These are phyloP conservation scores for Penicillium turbatum DNA, from an alignment of 495 filamentous ascomycete species.

Conservation along the genomic window DNA sequence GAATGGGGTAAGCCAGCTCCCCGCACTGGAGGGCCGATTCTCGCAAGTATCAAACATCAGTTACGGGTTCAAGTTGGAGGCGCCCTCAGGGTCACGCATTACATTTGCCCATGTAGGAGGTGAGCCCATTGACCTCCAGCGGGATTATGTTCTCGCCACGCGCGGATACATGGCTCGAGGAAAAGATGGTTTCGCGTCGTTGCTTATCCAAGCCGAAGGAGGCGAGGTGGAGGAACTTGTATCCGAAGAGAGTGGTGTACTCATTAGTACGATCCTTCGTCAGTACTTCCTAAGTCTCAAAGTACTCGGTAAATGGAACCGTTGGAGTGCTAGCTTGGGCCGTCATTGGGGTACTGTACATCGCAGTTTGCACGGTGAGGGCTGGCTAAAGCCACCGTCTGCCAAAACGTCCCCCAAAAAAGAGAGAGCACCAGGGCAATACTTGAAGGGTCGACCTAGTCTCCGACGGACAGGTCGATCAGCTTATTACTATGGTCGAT, in stretches of 20 bases:
- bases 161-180: constrained; percentile 82
- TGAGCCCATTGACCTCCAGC: constrained; percentile 53
- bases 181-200: constrained; percentile 76
- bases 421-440: constrained; percentile 27
- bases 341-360: constrained; percentile 62
- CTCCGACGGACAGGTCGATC: constrained; percentile 25
- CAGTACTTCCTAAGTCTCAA: constrained; percentile 87
- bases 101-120: constrained; percentile 55
- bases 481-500: constrained; percentile 42
- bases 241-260: constrained; percentile 76
- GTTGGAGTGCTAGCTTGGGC: constrained; percentile 54
- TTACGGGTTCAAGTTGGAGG: constrained; percentile 61
- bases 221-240: constrained; percentile 73
- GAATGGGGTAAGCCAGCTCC: constrained; percentile 73
- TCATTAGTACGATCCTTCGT: constrained; percentile 77
- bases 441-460: constrained; percentile 14
- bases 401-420: constrained; percentile 21
- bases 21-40: constrained; percentile 70
- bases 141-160: constrained; percentile 65
- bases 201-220: constrained; percentile 64
- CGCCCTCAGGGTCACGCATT: constrained; percentile 58
- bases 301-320: constrained; percentile 69
- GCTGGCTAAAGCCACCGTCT: constrained; percentile 37
- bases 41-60: constrained; percentile 79
- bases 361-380: constrained; percentile 43